Conservation (phyloP, 2,329 filamentous ascomycete genomes). For the Falciphora oryzae region DNA sequence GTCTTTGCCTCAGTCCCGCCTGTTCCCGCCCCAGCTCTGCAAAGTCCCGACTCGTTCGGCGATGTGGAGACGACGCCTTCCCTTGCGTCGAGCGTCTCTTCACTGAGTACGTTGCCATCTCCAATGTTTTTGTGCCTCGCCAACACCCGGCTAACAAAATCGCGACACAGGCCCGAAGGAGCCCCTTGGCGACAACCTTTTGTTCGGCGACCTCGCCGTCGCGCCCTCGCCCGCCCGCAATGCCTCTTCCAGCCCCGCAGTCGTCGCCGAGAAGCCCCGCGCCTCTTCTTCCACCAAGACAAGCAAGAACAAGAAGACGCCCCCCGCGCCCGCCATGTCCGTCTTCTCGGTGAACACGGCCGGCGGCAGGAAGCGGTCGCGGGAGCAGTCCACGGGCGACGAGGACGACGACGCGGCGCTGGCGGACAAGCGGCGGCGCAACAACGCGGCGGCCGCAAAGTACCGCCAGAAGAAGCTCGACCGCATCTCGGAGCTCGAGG, state of each 20-base stretch:
- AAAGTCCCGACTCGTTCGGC: constrained; percentile 5
- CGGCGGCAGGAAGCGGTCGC: constrained; percentile 2
- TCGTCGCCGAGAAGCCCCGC: neutral
- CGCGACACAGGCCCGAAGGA: constrained; percentile 6
- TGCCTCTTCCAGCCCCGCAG: neutral
- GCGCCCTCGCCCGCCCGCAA: neutral
- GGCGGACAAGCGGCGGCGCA: constrained; percentile 49
- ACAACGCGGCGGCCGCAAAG: constrained; percentile 56
- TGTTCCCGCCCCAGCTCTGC: constrained; percentile 1
- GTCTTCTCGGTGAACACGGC: constrained; percentile 8
- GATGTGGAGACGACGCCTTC: constrained; percentile 8
- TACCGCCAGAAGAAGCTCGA: constrained; percentile 61
- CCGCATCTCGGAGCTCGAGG: constrained; percentile 50
- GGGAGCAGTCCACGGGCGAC: constrained; percentile 6
- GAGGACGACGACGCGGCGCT: neutral
- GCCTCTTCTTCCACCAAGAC: neutral
- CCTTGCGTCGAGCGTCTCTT: constrained; percentile 10
- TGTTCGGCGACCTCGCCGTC: constrained; percentile 4
- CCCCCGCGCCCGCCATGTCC: constrained; percentile 2
- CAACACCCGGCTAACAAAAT: neutral
- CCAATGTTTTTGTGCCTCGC: no score
- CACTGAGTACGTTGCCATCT: constrained; percentile 4
- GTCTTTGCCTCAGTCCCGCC: neutral
- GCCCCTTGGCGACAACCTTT: neutral
- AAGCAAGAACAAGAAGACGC: constrained; percentile 8